phyloP scores from a whole-genome alignment of 2,329 filamentous ascomycete species.

The Fusarium pseudoanthophilum region DNA sequence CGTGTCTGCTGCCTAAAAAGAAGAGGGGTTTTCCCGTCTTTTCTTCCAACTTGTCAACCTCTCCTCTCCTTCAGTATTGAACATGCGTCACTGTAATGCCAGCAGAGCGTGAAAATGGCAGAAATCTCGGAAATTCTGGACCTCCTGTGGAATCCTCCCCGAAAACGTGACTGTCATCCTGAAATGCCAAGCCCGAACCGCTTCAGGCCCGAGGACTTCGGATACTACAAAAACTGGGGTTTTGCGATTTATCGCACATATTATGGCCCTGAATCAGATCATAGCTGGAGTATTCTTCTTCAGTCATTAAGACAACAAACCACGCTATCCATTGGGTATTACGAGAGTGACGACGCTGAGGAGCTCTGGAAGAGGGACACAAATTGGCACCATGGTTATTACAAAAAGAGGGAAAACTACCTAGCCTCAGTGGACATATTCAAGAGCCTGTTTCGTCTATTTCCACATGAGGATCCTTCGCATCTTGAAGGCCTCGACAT shows the following conservation, averaged over 20 bases:
- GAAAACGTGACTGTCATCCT: neutral
- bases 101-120: neutral
- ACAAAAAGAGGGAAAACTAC: neutral
- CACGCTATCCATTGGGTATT: neutral
- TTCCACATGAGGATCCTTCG: neutral
- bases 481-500: neutral
- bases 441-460: neutral
- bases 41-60: neutral
- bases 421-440: neutral
- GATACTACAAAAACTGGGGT: neutral
- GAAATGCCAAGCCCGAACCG: neutral
- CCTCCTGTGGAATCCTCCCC: neutral
- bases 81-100: rapidly evolving
- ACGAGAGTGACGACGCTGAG: neutral
- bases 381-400: neutral
- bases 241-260: neutral
- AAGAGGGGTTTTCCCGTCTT: neutral
- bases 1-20: neutral
- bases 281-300: neutral
- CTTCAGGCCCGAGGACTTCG: neutral
- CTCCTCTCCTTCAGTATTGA: neutral
- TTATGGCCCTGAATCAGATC: neutral
- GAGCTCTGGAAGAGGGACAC: neutral
- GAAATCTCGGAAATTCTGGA: neutral
- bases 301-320: neutral